phyloP scores from a whole-genome alignment of 1,139 yeast genomes.

The Zygosaccharomyces sapae region DNA sequence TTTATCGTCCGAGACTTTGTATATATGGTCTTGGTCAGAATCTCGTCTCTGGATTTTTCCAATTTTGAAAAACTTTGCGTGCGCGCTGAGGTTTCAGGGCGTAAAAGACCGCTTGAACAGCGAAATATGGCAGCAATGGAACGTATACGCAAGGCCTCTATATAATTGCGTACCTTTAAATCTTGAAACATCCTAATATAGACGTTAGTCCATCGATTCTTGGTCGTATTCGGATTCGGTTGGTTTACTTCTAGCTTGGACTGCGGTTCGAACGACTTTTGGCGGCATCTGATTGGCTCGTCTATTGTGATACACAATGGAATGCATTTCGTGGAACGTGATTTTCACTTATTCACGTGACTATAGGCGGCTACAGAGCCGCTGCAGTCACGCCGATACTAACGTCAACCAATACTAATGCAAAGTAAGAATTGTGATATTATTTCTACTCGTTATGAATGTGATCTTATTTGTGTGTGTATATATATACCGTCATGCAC shows the following conservation, averaged over 20 bases:
- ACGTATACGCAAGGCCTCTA: too few species aligned
- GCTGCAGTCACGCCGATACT: too few species aligned
- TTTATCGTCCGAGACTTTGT: not conserved
- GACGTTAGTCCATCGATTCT: too few species aligned
- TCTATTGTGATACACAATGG: not conserved
- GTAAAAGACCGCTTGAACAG: not conserved
- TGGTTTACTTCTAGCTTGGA: not conserved
- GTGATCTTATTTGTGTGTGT: conserved; percentile 6
- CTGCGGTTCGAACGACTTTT: not conserved
- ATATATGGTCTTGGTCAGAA: not conserved
- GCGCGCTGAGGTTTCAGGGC: conserved; percentile 7
- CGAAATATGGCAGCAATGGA: not conserved
- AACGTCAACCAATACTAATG: too few species aligned
- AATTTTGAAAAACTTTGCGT: conserved; percentile 4
- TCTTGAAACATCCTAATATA: too few species aligned
- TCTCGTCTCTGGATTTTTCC: conserved; percentile 1
- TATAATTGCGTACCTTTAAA: too few species aligned
- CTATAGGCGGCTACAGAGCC: too few species aligned
- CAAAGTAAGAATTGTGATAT: too few species aligned
- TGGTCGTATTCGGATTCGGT: not conserved
- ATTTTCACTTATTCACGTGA: not conserved
- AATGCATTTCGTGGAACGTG: too few species aligned
- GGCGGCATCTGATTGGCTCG: conserved; percentile 6
- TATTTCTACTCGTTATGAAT: conserved; percentile 4
- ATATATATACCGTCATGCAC: conserved; percentile 10